Percentiles rank a stretch among this genome's conserved stretches.
Conservation (phyloP, 352 stramenopile genomes). For the Phytopythium kandeliae region DNA sequence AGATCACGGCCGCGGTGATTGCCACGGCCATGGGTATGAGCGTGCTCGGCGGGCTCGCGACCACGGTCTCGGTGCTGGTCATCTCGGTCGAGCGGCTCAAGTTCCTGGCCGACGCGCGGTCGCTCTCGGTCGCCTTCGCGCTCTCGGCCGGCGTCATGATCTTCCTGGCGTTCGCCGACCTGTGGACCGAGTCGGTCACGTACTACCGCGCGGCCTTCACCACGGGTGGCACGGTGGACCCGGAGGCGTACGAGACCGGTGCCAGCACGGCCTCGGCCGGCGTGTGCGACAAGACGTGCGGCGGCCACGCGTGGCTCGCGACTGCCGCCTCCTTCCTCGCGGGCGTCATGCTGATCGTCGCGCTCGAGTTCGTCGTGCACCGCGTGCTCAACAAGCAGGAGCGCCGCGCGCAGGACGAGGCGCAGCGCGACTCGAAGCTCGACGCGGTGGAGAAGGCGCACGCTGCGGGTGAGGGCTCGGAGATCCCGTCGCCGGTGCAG, state of each 20-base stretch:
- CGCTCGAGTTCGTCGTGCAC: constrained; percentile 64
- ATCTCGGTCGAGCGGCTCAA: constrained; percentile 62
- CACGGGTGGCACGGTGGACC: constrained; percentile 38
- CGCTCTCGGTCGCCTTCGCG: constrained; percentile 63
- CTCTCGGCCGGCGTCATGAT: constrained; percentile 72
- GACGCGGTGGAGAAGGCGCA: constrained; percentile 1
- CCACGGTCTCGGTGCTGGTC: constrained; percentile 55
- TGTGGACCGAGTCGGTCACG: constrained; percentile 50
- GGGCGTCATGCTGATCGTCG: constrained; percentile 57
- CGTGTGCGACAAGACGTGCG: constrained; percentile 55
- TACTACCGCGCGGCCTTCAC: constrained; percentile 57
- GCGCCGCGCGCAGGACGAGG: constrained; percentile 22
- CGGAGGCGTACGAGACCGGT: constrained; percentile 64
- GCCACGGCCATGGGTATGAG: constrained; percentile 68
- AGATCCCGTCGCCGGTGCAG: background rate
- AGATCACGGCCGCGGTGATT: constrained; percentile 49
- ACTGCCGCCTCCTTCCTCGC: constrained; percentile 46
- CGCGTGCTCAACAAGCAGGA: constrained; percentile 25
- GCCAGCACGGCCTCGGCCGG: constrained; percentile 20
- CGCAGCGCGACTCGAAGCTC: constrained; percentile 15
- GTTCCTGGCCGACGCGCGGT: constrained; percentile 49
- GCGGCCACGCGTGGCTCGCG: constrained; percentile 54
- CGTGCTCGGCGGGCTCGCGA: constrained; percentile 63
- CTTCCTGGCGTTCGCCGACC: constrained; percentile 68
- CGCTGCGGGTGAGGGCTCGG: background rate